A percentile compares a stretch with the other conserved stretches of the same genome.
phyloP scores from a whole-genome alignment of 2,329 filamentous ascomycete species.

The Raffaelea arxii region DNA sequence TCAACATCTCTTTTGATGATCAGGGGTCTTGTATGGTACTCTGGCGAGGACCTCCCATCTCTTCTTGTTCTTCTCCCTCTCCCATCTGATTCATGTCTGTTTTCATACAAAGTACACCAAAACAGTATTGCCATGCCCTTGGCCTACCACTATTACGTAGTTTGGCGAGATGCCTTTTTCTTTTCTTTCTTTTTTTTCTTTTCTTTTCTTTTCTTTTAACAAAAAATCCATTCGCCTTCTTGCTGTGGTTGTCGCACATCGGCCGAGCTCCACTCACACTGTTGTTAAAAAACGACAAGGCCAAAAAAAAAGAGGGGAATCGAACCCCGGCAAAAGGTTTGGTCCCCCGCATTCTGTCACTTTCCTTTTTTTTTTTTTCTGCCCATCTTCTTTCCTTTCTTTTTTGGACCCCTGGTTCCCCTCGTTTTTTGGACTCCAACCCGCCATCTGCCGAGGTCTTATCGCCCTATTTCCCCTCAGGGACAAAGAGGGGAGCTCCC shows the following conservation, averaged over 20 bases:
- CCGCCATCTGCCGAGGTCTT: not conserved
- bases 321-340: slow-evolving; percentile 41
- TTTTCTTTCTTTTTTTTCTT: slow-evolving; percentile 13
- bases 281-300: no score
- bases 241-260: no score
- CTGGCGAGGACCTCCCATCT: no score
- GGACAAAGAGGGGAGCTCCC: not conserved
- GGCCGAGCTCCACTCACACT: no score
- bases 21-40: no score
- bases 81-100: no score
- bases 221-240: not conserved
- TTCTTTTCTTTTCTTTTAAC: not conserved
- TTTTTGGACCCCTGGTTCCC: slow-evolving; percentile 62
- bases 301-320: no score
- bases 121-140: no score
- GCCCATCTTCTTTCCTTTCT: slow-evolving; percentile 54
- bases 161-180: slow-evolving; percentile 12
- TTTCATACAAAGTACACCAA: no score
- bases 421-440: slow-evolving; percentile 43
- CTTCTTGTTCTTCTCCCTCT: no score
- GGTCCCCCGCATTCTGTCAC: slow-evolving; percentile 83
- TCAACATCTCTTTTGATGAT: no score
- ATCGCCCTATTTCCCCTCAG: no score
- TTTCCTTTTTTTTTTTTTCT: slow-evolving; percentile 78
- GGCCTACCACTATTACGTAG: slow-evolving; percentile 10